A percentile compares a stretch with the other conserved stretches of the same genome.
Evolutionary conservation across 2,329 filamentous ascomycete species (phyloP).

Genomic region (Scytalidium sp.): DNA sequence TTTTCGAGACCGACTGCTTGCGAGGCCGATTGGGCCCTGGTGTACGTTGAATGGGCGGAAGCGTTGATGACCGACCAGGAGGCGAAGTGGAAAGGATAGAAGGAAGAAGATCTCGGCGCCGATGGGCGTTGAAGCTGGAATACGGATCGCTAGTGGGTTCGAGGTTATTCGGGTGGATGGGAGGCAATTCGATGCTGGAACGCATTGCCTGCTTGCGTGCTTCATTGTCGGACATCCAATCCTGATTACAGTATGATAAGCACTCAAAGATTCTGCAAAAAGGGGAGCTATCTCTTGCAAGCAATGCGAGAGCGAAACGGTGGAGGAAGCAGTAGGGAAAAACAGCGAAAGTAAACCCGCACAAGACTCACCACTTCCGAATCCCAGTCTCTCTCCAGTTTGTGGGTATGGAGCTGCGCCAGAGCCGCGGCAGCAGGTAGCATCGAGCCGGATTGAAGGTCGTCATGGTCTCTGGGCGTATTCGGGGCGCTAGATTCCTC

Average conservation of each 20-base stretch:
- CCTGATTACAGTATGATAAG: too few relatives aligned
- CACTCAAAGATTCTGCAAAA: conserved; percentile 20
- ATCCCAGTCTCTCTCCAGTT: conserved; percentile 74
- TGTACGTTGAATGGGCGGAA: conserved; percentile 77
- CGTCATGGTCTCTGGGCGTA: conserved; percentile 67
- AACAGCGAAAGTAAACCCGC: conserved; percentile 1
- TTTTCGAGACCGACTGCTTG: conserved; percentile 84
- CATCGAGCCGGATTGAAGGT: conserved; percentile 58
- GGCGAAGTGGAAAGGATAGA: conserved; percentile 81
- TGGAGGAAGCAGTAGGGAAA: conserved; percentile 7
- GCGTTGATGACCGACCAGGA: conserved; percentile 80
- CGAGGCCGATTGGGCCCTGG: conserved; percentile 70
- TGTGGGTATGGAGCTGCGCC: conserved; percentile 79
- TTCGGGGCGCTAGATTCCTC: conserved; percentile 65
- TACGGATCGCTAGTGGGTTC: conserved; percentile 64
- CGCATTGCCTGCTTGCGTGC: conserved; percentile 60
- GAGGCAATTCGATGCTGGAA: conserved; percentile 67
- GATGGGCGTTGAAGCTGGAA: conserved; percentile 55
- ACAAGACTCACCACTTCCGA: conserved; percentile 64
- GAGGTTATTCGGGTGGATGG: conserved; percentile 57
- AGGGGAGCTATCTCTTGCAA: too few relatives aligned
- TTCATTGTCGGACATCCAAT: conserved; percentile 70
- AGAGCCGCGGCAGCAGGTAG: conserved; percentile 79
- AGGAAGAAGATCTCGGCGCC: conserved; percentile 73
- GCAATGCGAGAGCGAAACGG: conserved; percentile 18